Conservation (phyloP, 768 basidiomycete genomes). For the Paxillus ammoniavirescens region DNA sequence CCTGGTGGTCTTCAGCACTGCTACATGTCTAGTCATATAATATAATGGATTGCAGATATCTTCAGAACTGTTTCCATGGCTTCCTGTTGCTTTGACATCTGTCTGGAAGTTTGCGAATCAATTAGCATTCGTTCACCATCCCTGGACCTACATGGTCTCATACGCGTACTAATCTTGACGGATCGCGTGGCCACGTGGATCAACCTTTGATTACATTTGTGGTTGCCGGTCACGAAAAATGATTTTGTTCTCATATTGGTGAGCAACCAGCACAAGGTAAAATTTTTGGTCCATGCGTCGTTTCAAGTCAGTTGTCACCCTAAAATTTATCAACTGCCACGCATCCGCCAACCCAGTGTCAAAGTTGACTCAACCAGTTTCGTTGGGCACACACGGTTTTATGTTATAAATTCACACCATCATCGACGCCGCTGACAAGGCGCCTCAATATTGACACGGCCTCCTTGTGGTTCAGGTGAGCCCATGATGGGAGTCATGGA, state of each 20-base stretch:
- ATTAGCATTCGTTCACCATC: background rate
- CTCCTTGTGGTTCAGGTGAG: too few species aligned
- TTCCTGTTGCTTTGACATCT: background rate
- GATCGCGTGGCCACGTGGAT: background rate
- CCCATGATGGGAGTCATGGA: too few species aligned
- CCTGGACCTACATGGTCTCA: background rate
- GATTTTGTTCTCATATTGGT: background rate
- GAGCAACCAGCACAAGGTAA: background rate
- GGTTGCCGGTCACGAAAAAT: background rate
- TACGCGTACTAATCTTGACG: background rate
- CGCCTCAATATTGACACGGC: too few species aligned
- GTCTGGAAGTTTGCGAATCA: too few species aligned
- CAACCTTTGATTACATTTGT: background rate
- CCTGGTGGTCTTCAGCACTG: slow-evolving; percentile 5
- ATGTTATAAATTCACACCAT: too few species aligned
- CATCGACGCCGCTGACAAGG: too few species aligned
- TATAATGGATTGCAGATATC: slow-evolving; percentile 18
- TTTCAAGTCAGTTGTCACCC: background rate
- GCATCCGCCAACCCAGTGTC: too few species aligned
- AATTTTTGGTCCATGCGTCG: too few species aligned
- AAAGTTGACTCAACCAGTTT: too few species aligned
- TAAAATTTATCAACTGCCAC: background rate
- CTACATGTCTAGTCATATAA: slow-evolving; percentile 20
- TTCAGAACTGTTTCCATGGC: background rate
- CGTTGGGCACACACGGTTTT: too few species aligned